Percentiles rank a stretch among this genome's conserved stretches.
Evolutionary conservation across 2,329 filamentous ascomycete species (phyloP).

Genomic region (Byssothecium circinans): DNA sequence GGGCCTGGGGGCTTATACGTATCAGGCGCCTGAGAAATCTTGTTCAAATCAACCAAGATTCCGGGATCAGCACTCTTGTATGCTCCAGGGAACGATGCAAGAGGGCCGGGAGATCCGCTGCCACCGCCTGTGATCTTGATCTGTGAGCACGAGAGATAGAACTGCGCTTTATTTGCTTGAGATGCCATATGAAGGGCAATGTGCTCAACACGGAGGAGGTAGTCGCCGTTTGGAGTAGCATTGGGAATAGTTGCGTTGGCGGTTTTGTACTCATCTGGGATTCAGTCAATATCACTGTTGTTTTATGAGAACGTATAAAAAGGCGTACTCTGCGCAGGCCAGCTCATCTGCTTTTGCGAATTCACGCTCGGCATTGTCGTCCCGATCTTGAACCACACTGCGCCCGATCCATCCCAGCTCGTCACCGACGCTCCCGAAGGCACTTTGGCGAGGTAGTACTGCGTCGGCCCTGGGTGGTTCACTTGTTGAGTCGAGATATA

Average conservation of each 20-base stretch:
- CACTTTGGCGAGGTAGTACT: conserved; percentile 35
- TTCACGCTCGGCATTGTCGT: conserved; percentile 32
- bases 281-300: not conserved
- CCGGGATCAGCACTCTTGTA: conserved; percentile 31
- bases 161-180: conserved; percentile 38
- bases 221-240: conserved; percentile 43
- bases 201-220: conserved; percentile 43
- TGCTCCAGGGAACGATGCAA: conserved; percentile 26
- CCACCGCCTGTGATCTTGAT: conserved; percentile 48
- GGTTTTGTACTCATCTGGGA: conserved; percentile 30
- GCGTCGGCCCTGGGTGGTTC: conserved; percentile 35
- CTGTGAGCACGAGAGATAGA: conserved; percentile 47
- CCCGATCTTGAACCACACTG: conserved; percentile 33
- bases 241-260: conserved; percentile 41
- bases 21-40: conserved; percentile 17
- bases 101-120: conserved; percentile 39
- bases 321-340: conserved; percentile 32
- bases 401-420: conserved; percentile 31
- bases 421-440: conserved; percentile 22
- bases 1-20: conserved; percentile 28
- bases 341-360: conserved; percentile 31
- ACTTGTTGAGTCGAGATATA: conserved; percentile 35
- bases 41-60: conserved; percentile 27
- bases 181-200: conserved; percentile 43
- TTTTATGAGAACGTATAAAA: not conserved